Base-by-base conservation (phyloP, 2,329 filamentous ascomycete species). In the Ceratocystis papillata region DNA sequence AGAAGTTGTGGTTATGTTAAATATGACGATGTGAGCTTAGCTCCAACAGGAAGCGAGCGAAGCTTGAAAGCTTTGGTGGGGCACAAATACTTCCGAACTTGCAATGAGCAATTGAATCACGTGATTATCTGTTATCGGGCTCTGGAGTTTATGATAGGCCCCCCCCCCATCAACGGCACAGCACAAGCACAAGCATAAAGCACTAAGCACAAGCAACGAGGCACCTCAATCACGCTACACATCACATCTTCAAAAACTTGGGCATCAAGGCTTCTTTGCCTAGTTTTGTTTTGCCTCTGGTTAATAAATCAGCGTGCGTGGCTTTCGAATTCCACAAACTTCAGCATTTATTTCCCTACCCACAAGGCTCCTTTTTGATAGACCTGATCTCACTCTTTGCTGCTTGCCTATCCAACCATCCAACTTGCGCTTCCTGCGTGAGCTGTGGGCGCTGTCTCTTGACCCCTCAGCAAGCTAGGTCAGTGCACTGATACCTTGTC, bases 21-120 rank as follows among this genome's bases (percentile, higher is more conserved):
- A 15, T 8, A 5, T 53, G 48, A 25, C 17, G 3, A 25, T 50
- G 48, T 8, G 48, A 25, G 48, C 48, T 53, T 10, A 15, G 8
- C 22, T 25, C 15, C 1, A 25, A 25, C 4, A 10, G 20, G 20
- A 48, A 48, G 46, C 46, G 20, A 48, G 46, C 46, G 20, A 17
- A 53, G 48, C 48, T 53, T 22, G 20, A 53, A 28, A 53, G 48
- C 48, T 53, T 53, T 53, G 22, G 48, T 53, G 48, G 48, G 20
- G 48, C 48, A 28, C 7, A 10, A 25, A 41, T 10, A 28, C 48
- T 8, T 25, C 8, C 48, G 6, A 12, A 4, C 8, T 25, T 12
- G 48, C 8, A 5, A 10, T 48, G 6, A 22, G n/a, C 48, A 53
- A 5, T 3, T 10, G 48, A 3, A 20, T 53, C 48, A 53, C 48